Evolutionary conservation across 2,329 filamentous ascomycete genomes (phyloP), one percentile per base, ranked within the genome.

Genomic region (Cordyceps farinosa): DNA sequence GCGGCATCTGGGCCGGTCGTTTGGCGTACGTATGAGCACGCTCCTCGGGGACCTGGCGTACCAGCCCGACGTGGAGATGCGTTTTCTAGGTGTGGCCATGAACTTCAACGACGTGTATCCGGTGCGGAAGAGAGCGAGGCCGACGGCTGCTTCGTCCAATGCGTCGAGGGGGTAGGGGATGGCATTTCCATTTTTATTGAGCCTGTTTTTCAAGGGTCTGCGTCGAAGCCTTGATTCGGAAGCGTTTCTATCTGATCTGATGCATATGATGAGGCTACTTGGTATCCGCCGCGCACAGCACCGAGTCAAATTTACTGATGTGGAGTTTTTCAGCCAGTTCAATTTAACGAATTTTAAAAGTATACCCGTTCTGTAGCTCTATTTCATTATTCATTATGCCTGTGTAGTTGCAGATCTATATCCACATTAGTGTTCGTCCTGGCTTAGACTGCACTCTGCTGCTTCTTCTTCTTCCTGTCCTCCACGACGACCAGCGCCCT

Each of bases 61-160:
- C 77, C 94, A 98, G 76, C 89, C 92, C 1, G 95, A 99, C 74
- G 88, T 93, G 58, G 95, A 99, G 75, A 91, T 99, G 87, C 84
- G 94, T 61, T 98, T 98, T 80, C 78, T 99, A 68, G 95, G 92
- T 45, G 92, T 98, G 53, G 91, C 95, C 47, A 98, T 99, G 92
- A 99, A 98, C 77, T 99, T 98, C 77, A 99, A 99, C 76, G 94
- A 98, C 74, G 90, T 96, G 32, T 98, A 98, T 53, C 38, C 61
- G 13, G 15, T 54, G 22, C 40, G 45, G 40, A 36, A 54, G 38
- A 53, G 54, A 38, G n/a, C 52, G 11, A 48, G 47, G 8, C 17
- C 44, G 22, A 44, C 44, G n/a, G 34, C 32, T 22, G 55, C 54
- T 11, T 47, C 55, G 11, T 17, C 47, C 27, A 60, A 30, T 13